These are phyloP conservation scores for Cajanus cajan DNA, from an alignment of 306 rosid genomes.

Conservation along the genomic window DNA sequence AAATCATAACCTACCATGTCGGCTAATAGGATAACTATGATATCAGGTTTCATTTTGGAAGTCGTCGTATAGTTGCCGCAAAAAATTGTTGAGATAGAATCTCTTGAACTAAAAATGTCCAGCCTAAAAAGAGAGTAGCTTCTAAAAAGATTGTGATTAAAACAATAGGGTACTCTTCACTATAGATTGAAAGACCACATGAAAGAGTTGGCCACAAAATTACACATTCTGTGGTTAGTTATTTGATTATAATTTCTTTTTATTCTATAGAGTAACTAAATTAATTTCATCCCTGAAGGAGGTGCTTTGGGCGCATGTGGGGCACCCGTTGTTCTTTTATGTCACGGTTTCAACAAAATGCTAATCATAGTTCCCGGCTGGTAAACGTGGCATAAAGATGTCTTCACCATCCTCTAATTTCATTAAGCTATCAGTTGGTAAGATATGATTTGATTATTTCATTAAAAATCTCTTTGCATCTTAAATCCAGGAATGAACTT, in stretches of 20 bases:
- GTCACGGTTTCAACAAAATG: slow-evolving; percentile 10
- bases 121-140: not conserved
- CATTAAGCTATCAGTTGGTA: slow-evolving; percentile 34
- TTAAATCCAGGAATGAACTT: slow-evolving; percentile 48
- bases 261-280: not conserved
- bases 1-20: not conserved
- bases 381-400: not conserved
- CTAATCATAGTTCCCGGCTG: not conserved
- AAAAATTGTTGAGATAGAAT: not conserved
- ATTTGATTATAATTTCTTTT: not conserved
- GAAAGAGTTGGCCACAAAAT: not conserved
- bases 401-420: slow-evolving; percentile 11
- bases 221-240: not conserved
- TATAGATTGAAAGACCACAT: not conserved
- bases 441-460: slow-evolving; percentile 35
- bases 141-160: not conserved
- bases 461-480: slow-evolving; percentile 30
- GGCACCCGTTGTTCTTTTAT: not conserved
- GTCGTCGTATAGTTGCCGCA: not conserved
- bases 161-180: not conserved
- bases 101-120: not conserved
- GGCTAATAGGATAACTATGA: not conserved
- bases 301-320: slow-evolving; percentile 27
- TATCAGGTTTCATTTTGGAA: not conserved
- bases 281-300: not conserved